Evolutionary conservation across 148 eudicot genomes (phyloP).

Genomic region (Vaccinium darrowii): DNA sequence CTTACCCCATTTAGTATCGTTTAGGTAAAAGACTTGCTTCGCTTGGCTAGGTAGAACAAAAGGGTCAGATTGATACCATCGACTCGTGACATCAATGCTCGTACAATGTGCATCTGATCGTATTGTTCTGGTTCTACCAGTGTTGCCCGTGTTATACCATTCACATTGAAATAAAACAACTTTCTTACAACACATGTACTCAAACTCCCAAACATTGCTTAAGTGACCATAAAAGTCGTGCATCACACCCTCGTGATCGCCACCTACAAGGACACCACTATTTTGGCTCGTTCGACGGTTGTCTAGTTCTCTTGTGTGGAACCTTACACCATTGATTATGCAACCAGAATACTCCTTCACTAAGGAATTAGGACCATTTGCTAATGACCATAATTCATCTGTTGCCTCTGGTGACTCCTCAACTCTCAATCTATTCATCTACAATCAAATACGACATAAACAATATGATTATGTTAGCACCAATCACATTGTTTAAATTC

Average conservation of each 20-base stretch:
- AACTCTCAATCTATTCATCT: constrained; percentile 1
- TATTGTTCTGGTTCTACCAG: not conserved
- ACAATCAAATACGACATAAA: not conserved
- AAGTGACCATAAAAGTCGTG: constrained; percentile 1
- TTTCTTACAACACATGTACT: not conserved
- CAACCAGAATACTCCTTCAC: not conserved
- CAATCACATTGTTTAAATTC: not conserved
- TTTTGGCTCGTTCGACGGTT: not conserved
- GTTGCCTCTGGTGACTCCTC: not conserved
- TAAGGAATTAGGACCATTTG: not conserved
- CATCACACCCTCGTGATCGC: not conserved
- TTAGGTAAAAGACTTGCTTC: not conserved
- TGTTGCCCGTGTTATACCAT: not conserved
- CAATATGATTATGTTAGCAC: not conserved
- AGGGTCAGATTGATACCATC: not conserved
- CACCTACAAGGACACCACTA: not conserved
- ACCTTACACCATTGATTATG: not conserved
- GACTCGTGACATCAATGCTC: not conserved
- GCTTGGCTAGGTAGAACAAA: not conserved
- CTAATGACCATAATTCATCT: not conserved
- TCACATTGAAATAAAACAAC: not conserved
- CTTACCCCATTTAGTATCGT: not conserved
- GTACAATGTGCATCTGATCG: too few relatives aligned
- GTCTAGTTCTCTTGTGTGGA: not conserved
- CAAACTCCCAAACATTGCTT: not conserved